These are phyloP conservation scores for Chlamydomonas asymmetrica DNA, from an alignment of 139 green algal species.

Conservation along the genomic window DNA sequence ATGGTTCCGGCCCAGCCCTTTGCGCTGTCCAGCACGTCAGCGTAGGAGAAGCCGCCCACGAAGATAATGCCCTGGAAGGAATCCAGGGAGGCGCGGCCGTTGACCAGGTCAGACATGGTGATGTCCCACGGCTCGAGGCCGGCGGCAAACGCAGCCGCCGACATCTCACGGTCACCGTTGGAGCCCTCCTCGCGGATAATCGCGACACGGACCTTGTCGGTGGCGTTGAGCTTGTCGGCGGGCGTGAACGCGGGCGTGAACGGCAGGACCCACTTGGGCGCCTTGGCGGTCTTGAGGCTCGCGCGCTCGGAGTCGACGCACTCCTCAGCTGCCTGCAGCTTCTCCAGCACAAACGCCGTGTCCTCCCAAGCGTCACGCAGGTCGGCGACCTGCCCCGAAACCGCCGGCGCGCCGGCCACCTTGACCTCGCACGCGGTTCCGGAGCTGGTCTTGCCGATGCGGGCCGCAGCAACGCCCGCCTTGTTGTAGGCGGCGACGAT, in stretches of 20 bases:
- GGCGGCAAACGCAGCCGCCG: slow-evolving; percentile 77
- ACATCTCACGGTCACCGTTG: slow-evolving; percentile 99
- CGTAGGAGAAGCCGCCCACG: slow-evolving; percentile 92
- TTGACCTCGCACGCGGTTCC: slow-evolving; percentile 44
- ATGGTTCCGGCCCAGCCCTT: slow-evolving; percentile 98
- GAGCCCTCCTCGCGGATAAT: slow-evolving; percentile 95
- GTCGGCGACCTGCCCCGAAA: slow-evolving; percentile 48
- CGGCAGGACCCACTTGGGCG: slow-evolving; percentile 83
- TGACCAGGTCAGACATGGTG: slow-evolving; percentile 94
- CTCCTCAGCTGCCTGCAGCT: slow-evolving; percentile 78
- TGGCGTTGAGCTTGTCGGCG: slow-evolving; percentile 55
- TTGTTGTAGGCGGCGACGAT: slow-evolving; percentile 70
- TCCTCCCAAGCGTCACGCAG: slow-evolving; percentile 93
- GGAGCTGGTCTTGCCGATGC: slow-evolving; percentile 69
- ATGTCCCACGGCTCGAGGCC: slow-evolving; percentile 98
- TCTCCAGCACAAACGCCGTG: slow-evolving; percentile 92
- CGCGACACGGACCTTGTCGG: slow-evolving; percentile 79
- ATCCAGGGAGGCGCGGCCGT: slow-evolving; percentile 71
- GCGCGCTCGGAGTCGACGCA: slow-evolving; percentile 82
- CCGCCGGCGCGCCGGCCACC: slow-evolving; percentile 56
- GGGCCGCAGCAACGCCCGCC: slow-evolving; percentile 63
- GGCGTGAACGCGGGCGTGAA: slow-evolving; percentile 79
- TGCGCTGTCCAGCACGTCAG: slow-evolving; percentile 94
- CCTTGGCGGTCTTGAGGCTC: slow-evolving; percentile 46
- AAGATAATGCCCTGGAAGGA: slow-evolving; percentile 87